These are phyloP conservation scores for Cladosporium sp. DNA, from an alignment of 2,329 filamentous ascomycete genomes.

Conservation along the genomic window DNA sequence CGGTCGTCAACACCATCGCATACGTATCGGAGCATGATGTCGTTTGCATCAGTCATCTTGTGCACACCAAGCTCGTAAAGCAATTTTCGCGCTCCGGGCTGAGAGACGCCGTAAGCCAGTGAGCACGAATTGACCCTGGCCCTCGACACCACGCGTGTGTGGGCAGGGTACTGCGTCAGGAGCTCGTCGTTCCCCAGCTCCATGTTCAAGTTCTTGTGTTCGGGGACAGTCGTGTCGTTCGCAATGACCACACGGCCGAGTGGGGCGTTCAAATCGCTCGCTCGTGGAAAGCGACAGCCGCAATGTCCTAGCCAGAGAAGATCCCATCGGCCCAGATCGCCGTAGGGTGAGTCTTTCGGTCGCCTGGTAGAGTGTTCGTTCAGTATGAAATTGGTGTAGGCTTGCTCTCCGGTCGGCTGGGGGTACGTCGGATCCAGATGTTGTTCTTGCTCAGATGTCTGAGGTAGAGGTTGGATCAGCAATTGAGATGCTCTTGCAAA, in stretches of 20 bases:
- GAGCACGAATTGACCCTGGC: constrained; percentile 44
- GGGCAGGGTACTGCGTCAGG: constrained; percentile 26
- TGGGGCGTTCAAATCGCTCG: constrained; percentile 21
- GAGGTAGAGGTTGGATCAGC: constrained; percentile 35
- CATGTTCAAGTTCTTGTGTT: constrained; percentile 25
- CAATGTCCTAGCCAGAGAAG: constrained; percentile 46
- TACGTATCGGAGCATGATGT: constrained; percentile 36
- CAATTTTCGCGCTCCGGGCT: constrained; percentile 45
- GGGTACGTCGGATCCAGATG: constrained; percentile 27
- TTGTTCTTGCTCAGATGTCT: constrained; percentile 19
- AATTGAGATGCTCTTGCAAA: constrained; percentile 42
- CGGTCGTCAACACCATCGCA: constrained; percentile 34
- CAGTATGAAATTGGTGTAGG: constrained; percentile 22
- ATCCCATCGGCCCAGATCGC: constrained; percentile 37
- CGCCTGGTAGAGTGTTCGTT: constrained; percentile 11
- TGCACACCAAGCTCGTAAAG: constrained; percentile 48
- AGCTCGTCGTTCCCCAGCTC: constrained; percentile 27
- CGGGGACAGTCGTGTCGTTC: constrained; percentile 26
- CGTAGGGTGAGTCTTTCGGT: constrained; percentile 28
- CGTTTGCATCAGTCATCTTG: constrained; percentile 41
- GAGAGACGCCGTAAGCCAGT: constrained; percentile 49
- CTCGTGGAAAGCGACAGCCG: constrained; percentile 37
- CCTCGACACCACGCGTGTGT: constrained; percentile 49
- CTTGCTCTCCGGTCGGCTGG: constrained; percentile 17
- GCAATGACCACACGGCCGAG: constrained; percentile 26